phyloP scores from a whole-genome alignment of 2,329 filamentous ascomycete species.

The Chaetomiaceae sp. region DNA sequence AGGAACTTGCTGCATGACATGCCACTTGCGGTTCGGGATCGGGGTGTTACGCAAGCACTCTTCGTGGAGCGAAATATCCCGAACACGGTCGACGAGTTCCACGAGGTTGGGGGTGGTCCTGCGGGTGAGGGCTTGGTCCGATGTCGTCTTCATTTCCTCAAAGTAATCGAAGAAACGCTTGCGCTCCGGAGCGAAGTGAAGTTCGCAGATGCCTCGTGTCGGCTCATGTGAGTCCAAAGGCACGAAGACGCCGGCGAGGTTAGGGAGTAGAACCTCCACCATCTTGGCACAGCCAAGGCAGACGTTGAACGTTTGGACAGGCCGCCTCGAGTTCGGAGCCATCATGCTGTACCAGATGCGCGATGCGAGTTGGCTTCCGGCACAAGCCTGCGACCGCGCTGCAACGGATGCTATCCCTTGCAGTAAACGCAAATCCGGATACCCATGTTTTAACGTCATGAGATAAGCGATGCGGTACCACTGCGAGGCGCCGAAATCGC shows the following conservation, averaged over 20 bases:
- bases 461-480: constrained; percentile 87
- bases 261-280: constrained; percentile 69
- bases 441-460: constrained; percentile 66
- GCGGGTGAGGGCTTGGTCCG: constrained; percentile 46
- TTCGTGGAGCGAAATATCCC: constrained; percentile 51
- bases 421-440: constrained; percentile 63
- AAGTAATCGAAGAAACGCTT: constrained; percentile 57
- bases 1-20: constrained; percentile 69
- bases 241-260: constrained; percentile 63
- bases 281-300: constrained; percentile 71
- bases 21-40: constrained; percentile 64
- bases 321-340: constrained; percentile 60
- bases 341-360: constrained; percentile 73
- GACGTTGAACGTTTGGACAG: constrained; percentile 67
- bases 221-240: constrained; percentile 45
- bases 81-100: constrained; percentile 60
- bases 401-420: constrained; percentile 63
- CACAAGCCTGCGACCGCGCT: constrained; percentile 54
- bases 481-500: constrained; percentile 70
- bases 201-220: constrained; percentile 58
- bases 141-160: constrained; percentile 54
- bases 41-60: constrained; percentile 65
- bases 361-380: constrained; percentile 48
- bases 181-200: constrained; percentile 55
- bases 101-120: constrained; percentile 51